These are phyloP conservation scores for Emmonsiellopsis sp. DNA, from an alignment of 2,329 filamentous ascomycete genomes.

Conservation along the genomic window DNA sequence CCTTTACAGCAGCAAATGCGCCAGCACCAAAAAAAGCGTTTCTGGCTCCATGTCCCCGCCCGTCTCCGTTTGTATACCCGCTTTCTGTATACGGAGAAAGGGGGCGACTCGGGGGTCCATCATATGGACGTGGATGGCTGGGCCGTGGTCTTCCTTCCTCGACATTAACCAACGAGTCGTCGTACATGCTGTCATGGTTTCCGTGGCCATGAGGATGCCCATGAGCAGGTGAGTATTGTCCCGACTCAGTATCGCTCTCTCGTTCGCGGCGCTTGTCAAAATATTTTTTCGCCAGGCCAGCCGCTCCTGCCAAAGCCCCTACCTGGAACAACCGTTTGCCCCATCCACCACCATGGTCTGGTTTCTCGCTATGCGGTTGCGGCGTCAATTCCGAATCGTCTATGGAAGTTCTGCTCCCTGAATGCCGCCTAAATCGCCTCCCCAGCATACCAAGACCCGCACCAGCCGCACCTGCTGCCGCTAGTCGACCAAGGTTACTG, in stretches of 20 bases:
- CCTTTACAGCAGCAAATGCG: conserved; percentile 50
- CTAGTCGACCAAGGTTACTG: conserved; percentile 39
- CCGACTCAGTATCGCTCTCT: conserved; percentile 44
- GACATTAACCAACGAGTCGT: conserved; percentile 31
- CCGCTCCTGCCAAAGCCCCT: conserved; percentile 54
- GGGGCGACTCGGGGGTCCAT: conserved; percentile 20
- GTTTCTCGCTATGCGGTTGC: conserved; percentile 58
- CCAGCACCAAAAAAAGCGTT: conserved; percentile 58
- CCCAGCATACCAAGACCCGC: conserved; percentile 48
- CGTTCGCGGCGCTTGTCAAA: conserved; percentile 46
- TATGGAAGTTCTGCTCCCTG: conserved; percentile 34
- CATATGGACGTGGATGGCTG: conserved; percentile 22
- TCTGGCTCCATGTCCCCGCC: conserved; percentile 40
- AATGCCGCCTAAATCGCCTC: conserved; percentile 24
- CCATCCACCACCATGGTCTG: conserved; percentile 43
- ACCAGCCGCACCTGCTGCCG: conserved; percentile 47
- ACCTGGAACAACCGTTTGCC: conserved; percentile 52
- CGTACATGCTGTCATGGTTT: conserved; percentile 33
- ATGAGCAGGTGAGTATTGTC: conserved; percentile 43
- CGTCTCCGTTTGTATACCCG: conserved; percentile 32
- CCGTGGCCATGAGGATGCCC: conserved; percentile 43
- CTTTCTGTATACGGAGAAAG: conserved; percentile 29
- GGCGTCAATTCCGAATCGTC: conserved; percentile 34
- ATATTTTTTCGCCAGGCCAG: conserved; percentile 51
- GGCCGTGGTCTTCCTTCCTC: conserved; percentile 46